Conservation (phyloP, 148 eudicot genomes). For the Mesembryanthemum crystallinum region DNA sequence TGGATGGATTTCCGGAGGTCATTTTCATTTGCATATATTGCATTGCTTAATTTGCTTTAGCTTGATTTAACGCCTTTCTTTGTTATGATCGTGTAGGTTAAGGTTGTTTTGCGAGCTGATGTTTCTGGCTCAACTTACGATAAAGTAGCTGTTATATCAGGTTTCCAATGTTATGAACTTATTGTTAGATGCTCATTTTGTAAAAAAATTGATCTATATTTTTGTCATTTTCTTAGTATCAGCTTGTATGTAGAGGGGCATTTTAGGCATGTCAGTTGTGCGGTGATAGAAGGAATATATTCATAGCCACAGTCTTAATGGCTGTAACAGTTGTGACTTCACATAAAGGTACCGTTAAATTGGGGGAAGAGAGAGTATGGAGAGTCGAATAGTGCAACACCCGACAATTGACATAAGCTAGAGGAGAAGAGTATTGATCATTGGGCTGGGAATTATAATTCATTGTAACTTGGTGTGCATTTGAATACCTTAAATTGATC, state of each 20-base stretch:
- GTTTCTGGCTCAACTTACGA: constrained; percentile 61
- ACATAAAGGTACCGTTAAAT: too few species aligned
- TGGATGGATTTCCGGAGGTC: constrained; percentile 99
- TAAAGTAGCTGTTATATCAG: constrained; percentile 92
- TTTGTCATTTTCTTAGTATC: constrained; percentile 3
- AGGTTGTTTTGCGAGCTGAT: constrained; percentile 97
- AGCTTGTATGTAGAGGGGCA: neutral
- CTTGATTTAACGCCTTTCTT: neutral
- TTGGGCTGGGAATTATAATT: too few species aligned
- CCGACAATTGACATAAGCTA: too few species aligned
- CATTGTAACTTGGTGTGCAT: too few species aligned
- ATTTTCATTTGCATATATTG: constrained; percentile 3
- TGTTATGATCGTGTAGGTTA: constrained; percentile 47
- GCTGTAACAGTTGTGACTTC: too few species aligned
- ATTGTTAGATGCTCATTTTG: neutral
- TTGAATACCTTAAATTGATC: too few species aligned
- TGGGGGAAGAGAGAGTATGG: too few species aligned
- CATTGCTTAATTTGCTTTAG: neutral
- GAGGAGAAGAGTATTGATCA: too few species aligned
- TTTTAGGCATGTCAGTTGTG: neutral
- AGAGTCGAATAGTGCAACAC: too few species aligned
- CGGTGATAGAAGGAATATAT: too few species aligned
- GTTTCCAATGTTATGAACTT: constrained; percentile 30
- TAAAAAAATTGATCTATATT: neutral
- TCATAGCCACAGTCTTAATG: too few species aligned